Evolutionary conservation across 1,139 yeast genomes (phyloP).

Genomic region (Magnusiomyces magnusii): DNA sequence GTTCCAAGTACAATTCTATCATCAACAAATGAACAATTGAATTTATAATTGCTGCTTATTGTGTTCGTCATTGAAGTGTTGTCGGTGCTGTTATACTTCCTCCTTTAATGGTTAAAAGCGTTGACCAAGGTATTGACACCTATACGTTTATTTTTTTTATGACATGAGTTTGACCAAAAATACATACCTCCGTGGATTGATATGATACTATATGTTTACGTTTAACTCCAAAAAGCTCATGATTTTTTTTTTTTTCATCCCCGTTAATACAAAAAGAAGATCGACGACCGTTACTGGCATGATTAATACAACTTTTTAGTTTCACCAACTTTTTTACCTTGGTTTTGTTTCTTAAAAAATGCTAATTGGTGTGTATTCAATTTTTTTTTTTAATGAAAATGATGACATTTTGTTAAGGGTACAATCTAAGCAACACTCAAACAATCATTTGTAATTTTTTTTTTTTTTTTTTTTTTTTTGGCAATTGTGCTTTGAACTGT

Average conservation of each 20-base stretch:
- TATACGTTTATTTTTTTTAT: background rate
- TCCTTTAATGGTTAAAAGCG: too few species aligned
- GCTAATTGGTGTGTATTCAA: background rate
- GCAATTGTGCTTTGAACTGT: too few species aligned
- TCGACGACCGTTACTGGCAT: background rate
- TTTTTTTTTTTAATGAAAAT: too few species aligned
- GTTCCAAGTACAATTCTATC: background rate
- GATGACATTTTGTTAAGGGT: too few species aligned
- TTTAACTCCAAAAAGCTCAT: background rate
- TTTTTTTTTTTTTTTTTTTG: too few species aligned
- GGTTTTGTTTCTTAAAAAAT: background rate
- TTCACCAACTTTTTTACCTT: background rate
- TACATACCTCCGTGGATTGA: background rate
- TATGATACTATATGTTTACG: background rate
- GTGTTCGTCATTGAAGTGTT: too few species aligned
- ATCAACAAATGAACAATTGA: background rate
- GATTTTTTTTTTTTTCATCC: background rate
- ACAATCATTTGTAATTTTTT: too few species aligned
- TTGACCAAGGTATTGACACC: too few species aligned
- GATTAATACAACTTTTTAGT: too few species aligned
- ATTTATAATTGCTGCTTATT: too few species aligned
- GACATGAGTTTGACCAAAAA: background rate
- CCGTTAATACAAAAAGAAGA: background rate
- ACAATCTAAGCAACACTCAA: too few species aligned
- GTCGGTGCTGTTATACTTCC: too few species aligned